Evolutionary conservation across 371 early-diverging fungal genomes (phyloP), one percentile per base, ranked within the genome.

Genomic region (Mortierella sp.): DNA sequence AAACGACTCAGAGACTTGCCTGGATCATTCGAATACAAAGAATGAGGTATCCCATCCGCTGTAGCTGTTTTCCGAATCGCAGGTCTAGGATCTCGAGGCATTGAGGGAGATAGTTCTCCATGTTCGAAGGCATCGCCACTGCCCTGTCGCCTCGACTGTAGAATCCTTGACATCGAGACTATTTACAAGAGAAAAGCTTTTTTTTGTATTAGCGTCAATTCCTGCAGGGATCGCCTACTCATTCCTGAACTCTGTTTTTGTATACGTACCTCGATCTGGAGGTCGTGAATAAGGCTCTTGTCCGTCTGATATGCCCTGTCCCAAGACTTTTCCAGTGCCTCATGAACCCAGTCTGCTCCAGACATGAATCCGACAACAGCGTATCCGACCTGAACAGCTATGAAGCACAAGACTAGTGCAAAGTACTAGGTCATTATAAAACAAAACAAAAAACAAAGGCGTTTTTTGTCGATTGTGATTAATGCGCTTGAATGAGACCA

Each of bases 271-370:
- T 78, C 78, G 14, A 43, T 65, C 40, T 82, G 83, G 13, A 82
- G 74, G 19, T 82, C 83, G 3, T 45, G 70, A 34, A 82, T 75
- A 11, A 78, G 67, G 2, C 61, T 24, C 47, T 69, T 74, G 58
- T 82, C 83, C 2, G 65, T 64, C 8, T 72, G 37, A 37, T 82
- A 82, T 6, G 83, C 83, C 41, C 40, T 74, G 13, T 71, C 75
- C 83, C 83, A 82, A 14, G 83, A 82, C 41, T 63, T 74, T 34
- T 82, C 78, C 43, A 82, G 45, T 22, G 83, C 78, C 14, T 82
- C 83, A n/a, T 71, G 43, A 22, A 77, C 53, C 83, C 83, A 82
- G 43, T 40, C n/a, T 37, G 75, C 24, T 55, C 83, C 78, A 6
- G 75, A 75, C n/a, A 75, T 55, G 55, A 74, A 78, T 14, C 78